Base-by-base conservation (phyloP, 176 grass and related monocot genomes). In the Hsuehochloa calcarea region DNA sequence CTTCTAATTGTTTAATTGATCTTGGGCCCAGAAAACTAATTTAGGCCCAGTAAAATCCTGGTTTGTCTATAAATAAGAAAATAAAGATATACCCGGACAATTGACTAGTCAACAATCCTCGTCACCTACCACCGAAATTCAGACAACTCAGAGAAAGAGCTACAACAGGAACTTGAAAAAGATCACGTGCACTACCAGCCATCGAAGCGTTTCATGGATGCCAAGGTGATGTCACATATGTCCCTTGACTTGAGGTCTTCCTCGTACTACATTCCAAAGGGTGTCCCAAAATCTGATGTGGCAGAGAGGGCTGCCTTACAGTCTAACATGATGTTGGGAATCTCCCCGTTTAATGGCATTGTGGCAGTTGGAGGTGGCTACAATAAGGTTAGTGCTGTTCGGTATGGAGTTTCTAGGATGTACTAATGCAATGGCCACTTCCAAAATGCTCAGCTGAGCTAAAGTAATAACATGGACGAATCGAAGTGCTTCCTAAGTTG, bases 371-470 rank as follows among this genome's bases (percentile, higher is more conserved):
- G 90, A 70, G 93, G 73, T 35, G 88, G 84, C 62, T 92, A 86
- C 75, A 90, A 89, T 73, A 97, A 92, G 78, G 92, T 93, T 40
- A 79, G 80, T 55, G 65, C 84, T 85, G 90, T 82, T 82, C 95
- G 95, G 45, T 93, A 91, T 71, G 91, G 87, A 75, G 79, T 93
- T 84, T 95, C 95, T 17, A 93, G 91, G 84, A 97, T 95, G 95
- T 91, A 95, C 69, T 95, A 93, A 73, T 73, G 63, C 80, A 78
- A 70, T 68, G 67, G 17, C 56, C 19, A 72, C 49, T 67, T 84
- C 75, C 52, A 46, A 80, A 65, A 70, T 80, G 56, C 76, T 80
- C 44, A 39, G 65, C 35, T 77, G 55, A 71, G 59, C 76, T 62
- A 50, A 87, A 86, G 34, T 39, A 87, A 72, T 77, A 86, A 84